Evolutionary conservation across 495 filamentous ascomycete species (phyloP), one percentile per base, ranked within the genome.

Genomic region (Parathielavia appendiculata): DNA sequence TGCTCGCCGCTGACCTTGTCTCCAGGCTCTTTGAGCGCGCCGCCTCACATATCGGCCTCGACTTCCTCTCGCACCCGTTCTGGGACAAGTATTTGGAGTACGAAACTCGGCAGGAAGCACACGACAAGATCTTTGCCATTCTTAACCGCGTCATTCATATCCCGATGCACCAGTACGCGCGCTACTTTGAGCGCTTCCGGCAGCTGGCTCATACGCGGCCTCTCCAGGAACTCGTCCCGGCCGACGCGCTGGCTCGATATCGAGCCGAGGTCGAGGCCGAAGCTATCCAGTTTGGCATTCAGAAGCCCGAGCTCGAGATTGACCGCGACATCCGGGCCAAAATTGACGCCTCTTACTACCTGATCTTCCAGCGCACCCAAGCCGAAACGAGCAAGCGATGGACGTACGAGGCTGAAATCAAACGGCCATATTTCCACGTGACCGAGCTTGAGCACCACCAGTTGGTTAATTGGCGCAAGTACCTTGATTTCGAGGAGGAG

Each of bases 71-170:
- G 5, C 91, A 97, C 67, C 91, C 90, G 0, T 97, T 99, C 78
- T 99, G 93, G 93, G 95, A 97, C 66, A 97, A 96, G 73, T 99
- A 96, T 65, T 81, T 97, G 53, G 93, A 97, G 65, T 97, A 91
- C 65, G 93, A 97, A 66, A 91, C 96, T 66, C 84, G 91, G 10
- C 75, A 92, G 48, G 91, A 96, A 67, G 87, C 88, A 0, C 83
- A 88, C 34, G 89, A 95, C 59, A 89, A 85, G 68, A 91, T 97
- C 51, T 92, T 96, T 59, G 82, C 81, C 10, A 89, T 99, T 52
- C 79, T 97, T 32, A 81, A 81, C 47, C 89, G 95, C 38, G 82
- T 97, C 45, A 88, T 96, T 50, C 85, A 89, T 66, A 92, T 99
- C 43, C 95, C 95, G 1, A 90, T 96, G 86, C 92, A 98, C 67